Conservation (phyloP, 2,329 filamentous ascomycete genomes). For the Rugonectria rugulosa region DNA sequence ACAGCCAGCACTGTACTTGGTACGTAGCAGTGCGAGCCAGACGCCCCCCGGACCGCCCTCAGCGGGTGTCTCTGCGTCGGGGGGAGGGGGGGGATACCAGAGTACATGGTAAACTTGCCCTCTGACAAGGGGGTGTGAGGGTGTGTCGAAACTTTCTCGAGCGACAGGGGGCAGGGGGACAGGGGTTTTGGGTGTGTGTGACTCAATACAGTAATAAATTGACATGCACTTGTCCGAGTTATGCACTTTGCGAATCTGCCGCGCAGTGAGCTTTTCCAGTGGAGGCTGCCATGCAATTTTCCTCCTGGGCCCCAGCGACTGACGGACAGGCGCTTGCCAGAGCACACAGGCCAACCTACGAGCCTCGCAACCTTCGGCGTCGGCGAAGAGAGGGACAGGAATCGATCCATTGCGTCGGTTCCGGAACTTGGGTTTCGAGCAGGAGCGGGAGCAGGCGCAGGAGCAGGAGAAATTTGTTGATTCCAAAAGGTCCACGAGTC, state of each 20-base stretch:
- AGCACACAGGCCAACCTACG: conserved; percentile 38
- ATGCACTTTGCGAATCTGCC: conserved; percentile 20
- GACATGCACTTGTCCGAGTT: conserved; percentile 18
- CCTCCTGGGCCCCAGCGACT: conserved; percentile 13
- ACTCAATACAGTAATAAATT: conserved; percentile 18
- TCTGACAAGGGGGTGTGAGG: conserved; percentile 16
- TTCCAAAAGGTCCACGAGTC: conserved; percentile 10
- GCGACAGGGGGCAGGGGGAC: conserved; percentile 12
- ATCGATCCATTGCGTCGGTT: conserved; percentile 8
- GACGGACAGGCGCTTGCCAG: conserved; percentile 18
- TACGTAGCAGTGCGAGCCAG: conserved; percentile 14
- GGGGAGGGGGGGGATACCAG: conserved; percentile 21
- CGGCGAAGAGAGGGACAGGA: conserved; percentile 32
- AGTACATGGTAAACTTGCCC: neutral
- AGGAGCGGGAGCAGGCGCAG: neutral
- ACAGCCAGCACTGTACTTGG: conserved; percentile 10
- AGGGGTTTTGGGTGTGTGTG: conserved; percentile 29
- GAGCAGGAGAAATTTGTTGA: too few relatives aligned
- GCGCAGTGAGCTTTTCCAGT: neutral
- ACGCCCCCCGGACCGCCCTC: conserved; percentile 18
- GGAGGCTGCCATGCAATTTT: conserved; percentile 5
- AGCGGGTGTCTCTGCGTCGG: neutral
- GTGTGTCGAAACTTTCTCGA: conserved; percentile 21
- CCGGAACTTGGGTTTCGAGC: conserved; percentile 2
- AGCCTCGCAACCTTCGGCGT: conserved; percentile 36